Base-by-base conservation (phyloP, 2,329 filamentous ascomycete genomes). In the Monilinia vaccinii-corymbosi region DNA sequence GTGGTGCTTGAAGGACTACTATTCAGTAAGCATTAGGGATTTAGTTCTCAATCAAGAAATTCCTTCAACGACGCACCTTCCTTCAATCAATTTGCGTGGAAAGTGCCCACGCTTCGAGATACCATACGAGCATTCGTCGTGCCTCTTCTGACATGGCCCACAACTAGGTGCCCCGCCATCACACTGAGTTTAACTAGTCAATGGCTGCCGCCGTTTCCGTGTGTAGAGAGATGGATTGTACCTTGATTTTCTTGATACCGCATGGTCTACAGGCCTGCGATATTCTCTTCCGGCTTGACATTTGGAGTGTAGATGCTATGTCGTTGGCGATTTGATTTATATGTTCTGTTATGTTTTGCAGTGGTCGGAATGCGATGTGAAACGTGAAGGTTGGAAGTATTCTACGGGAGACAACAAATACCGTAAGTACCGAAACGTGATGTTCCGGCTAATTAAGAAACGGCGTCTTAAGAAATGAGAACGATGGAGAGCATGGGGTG, bases 241-340 rank as follows among this genome's bases (percentile, higher is more conserved):
- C 67, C 62, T 70, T 70, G 57, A 69, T 64, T 55, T 70, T 70
- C 61, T 68, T 69, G n/a, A 60, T 21, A 1, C 64, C 63, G 50
- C 68, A 69, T 7, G 64, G 63, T 57, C 64, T 60, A 57, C 69
- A 71, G 14, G 69, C 69, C 61, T 70, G 69, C 13, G 67, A 67
- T 9, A 71, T 66, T 31, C 69, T 65, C 57, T 69, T 69, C 25
- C 68, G 64, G 18, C 45, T 55, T 21, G 57, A 60, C 57, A 60
- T 60, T 18, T 31, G 11, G 25, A 40, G 23, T 36, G 16, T 9
- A 34, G 36, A 18, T 3, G 23, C 18, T 8, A 4, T 38, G 49
- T 38, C 9, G 42, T 44, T 31, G 38, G 13, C 36, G 16, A 32
- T 32, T 44, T 44, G 34, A 28, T 51, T 34, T 21, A 23, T 42